phyloP scores from a whole-genome alignment of 495 filamentous ascomycete genomes.

The Xylaria grammica region DNA sequence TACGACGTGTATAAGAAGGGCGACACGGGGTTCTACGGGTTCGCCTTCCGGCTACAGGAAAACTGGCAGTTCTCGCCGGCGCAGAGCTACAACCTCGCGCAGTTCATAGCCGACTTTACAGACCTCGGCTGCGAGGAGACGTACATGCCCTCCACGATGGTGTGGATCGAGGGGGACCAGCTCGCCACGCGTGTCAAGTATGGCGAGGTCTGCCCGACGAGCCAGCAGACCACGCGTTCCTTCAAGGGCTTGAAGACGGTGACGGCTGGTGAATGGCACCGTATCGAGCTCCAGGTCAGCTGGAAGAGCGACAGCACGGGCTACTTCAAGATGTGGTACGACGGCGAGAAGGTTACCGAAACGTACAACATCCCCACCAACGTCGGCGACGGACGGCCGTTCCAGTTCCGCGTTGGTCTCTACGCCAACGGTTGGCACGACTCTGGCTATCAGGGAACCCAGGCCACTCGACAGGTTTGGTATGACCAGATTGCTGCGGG shows the following conservation, averaged over 20 bases:
- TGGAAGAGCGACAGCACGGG: constrained; percentile 57
- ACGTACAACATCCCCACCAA: constrained; percentile 50
- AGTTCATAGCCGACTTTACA: constrained; percentile 62
- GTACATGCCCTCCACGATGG: constrained; percentile 60
- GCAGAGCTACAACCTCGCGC: constrained; percentile 58
- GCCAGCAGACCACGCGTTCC: constrained; percentile 35
- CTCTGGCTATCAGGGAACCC: constrained; percentile 49
- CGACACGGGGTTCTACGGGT: constrained; percentile 61
- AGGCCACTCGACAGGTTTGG: constrained; percentile 57
- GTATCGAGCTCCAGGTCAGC: constrained; percentile 52
- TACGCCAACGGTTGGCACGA: constrained; percentile 66
- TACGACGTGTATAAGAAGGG: constrained; percentile 54
- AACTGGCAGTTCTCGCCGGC: constrained; percentile 55
- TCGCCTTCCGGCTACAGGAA: constrained; percentile 56
- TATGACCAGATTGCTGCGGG: constrained; percentile 60
- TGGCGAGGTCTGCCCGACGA: constrained; percentile 45
- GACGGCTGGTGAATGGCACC: constrained; percentile 55
- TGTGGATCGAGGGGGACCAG: constrained; percentile 55
- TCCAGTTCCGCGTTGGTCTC: constrained; percentile 60
- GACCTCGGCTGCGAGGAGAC: constrained; percentile 52
- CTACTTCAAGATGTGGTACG: constrained; percentile 56
- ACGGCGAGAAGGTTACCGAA: constrained; percentile 56
- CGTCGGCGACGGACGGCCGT: constrained; percentile 48
- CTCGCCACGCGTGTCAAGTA: constrained; percentile 54
- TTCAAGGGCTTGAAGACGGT: constrained; percentile 47